phyloP scores from a whole-genome alignment of 805 yeast species.

The Sungouiozyma intestinalis region DNA sequence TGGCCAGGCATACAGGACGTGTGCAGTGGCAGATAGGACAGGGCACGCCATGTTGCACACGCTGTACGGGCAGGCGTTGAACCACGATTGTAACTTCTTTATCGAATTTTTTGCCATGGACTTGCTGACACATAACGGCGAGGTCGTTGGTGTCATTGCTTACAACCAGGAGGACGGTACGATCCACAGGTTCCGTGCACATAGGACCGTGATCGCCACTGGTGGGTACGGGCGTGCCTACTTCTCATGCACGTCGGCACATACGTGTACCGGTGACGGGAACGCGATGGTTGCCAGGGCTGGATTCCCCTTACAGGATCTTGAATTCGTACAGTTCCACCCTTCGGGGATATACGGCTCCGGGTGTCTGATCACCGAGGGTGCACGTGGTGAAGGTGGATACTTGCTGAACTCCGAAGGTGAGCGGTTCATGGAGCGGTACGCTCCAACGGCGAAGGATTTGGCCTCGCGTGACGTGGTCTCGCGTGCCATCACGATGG shows the following conservation, averaged over 20 bases:
- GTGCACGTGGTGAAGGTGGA: constrained; percentile 99
- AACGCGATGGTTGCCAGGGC: constrained; percentile 97
- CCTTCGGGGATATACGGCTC: constrained; percentile 99
- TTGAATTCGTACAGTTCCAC: constrained; percentile 97
- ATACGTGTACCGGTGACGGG: constrained; percentile 99
- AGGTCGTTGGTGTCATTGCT: constrained; percentile 93
- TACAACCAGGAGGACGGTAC: constrained; percentile 99
- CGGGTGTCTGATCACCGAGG: constrained; percentile 97
- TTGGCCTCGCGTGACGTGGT: constrained; percentile 98
- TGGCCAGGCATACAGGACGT: constrained; percentile 98
- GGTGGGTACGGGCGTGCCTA: constrained; percentile 99
- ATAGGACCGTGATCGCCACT: constrained; percentile 92
- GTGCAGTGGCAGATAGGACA: constrained; percentile 99
- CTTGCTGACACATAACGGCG: constrained; percentile 88
- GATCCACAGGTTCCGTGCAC: constrained; percentile 93
- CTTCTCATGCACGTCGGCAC: constrained; percentile 98
- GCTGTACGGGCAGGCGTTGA: constrained; percentile 88
- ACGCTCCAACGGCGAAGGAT: constrained; percentile 98
- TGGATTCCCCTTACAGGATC: constrained; percentile 93
- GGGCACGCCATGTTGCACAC: constrained; percentile 97
- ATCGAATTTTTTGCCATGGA: constrained; percentile 96
- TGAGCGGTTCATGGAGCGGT: constrained; percentile 99
- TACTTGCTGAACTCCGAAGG: constrained; percentile 92
- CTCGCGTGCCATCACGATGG: constrained; percentile 96
- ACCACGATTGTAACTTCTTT: constrained; percentile 96